Percentiles rank a stretch among this genome's conserved stretches.
phyloP scores from a whole-genome alignment of 192 early-diverging fungal species.

The Endogone sp. region DNA sequence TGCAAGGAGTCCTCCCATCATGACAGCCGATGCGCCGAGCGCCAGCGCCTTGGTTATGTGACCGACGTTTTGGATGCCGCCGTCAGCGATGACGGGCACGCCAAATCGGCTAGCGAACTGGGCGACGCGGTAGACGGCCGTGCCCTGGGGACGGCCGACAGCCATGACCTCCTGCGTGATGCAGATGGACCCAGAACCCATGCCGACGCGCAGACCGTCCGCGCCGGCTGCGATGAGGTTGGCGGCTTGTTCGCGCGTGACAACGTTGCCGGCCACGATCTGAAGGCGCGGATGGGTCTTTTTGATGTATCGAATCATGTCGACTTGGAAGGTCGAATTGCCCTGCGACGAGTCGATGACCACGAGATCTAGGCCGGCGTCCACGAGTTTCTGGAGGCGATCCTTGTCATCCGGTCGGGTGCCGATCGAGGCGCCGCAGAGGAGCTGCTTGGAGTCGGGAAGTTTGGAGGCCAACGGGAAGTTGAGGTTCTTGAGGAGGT shows the following conservation, averaged over 20 bases:
- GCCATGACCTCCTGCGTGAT: constrained; percentile 99
- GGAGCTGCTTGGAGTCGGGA: constrained; percentile 79
- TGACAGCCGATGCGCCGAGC: constrained; percentile 93
- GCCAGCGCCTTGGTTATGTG: constrained; percentile 96
- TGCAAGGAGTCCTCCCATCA: constrained; percentile 98
- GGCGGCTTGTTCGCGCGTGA: constrained; percentile 93
- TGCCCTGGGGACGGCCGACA: constrained; percentile 96
- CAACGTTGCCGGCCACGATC: constrained; percentile 96
- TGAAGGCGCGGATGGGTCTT: constrained; percentile 75
- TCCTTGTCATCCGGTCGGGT: constrained; percentile 87
- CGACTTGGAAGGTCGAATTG: constrained; percentile 90
- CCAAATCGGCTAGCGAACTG: constrained; percentile 92
- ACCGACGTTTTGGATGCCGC: constrained; percentile 95
- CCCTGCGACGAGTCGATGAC: constrained; percentile 97
- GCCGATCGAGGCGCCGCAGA: constrained; percentile 90
- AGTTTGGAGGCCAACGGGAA: constrained; percentile 90
- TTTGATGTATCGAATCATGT: constrained; percentile 95
- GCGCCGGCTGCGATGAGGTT: constrained; percentile 90
- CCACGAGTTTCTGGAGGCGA: constrained; percentile 79
- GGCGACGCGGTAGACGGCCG: constrained; percentile 94
- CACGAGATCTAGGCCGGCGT: constrained; percentile 95
- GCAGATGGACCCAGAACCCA: constrained; percentile 98
- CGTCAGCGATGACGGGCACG: constrained; percentile 95
- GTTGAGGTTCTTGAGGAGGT: constrained; percentile 96
- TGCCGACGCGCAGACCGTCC: constrained; percentile 92